A percentile compares a stretch with the other conserved stretches of the same genome.
Conservation (phyloP, 2,329 filamentous ascomycete genomes). For the Coniella vitis region DNA sequence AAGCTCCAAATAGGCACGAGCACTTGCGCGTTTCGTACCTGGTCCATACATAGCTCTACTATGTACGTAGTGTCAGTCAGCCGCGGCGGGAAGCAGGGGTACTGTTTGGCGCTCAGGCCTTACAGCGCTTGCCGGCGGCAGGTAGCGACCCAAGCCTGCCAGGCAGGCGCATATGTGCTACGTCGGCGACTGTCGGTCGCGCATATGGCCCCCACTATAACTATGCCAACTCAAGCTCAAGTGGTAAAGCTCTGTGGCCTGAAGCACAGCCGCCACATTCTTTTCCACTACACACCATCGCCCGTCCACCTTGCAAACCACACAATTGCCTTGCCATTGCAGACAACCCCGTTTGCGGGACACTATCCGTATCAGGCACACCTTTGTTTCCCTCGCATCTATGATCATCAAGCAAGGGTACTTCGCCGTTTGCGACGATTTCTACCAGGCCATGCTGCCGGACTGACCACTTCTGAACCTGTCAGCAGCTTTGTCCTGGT, state of each 20-base stretch:
- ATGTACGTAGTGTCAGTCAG: not conserved
- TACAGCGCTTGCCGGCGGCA: not conserved
- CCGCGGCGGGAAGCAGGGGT: not conserved
- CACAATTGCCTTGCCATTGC: not conserved
- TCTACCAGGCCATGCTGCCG: not conserved
- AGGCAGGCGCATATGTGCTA: too few species aligned
- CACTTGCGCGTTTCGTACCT: slow-evolving; percentile 1
- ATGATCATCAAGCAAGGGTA: not conserved
- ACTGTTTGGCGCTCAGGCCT: not conserved
- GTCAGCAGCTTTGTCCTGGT: not conserved
- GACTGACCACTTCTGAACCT: not conserved
- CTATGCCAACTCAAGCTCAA: not conserved
- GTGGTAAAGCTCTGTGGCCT: not conserved
- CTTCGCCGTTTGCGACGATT: not conserved
- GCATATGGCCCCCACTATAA: not conserved
- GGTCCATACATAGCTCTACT: not conserved
- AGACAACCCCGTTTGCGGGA: not conserved
- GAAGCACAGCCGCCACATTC: not conserved
- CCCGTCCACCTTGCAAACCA: not conserved
- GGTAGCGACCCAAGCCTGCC: not conserved
- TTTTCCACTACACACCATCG: not conserved
- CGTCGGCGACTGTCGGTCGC: not conserved
- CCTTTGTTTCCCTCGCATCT: not conserved
- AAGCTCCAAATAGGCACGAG: slow-evolving; percentile 2
- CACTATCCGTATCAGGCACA: not conserved